Conservation (phyloP, 768 basidiomycete genomes). For the Auriculariales sp. region DNA sequence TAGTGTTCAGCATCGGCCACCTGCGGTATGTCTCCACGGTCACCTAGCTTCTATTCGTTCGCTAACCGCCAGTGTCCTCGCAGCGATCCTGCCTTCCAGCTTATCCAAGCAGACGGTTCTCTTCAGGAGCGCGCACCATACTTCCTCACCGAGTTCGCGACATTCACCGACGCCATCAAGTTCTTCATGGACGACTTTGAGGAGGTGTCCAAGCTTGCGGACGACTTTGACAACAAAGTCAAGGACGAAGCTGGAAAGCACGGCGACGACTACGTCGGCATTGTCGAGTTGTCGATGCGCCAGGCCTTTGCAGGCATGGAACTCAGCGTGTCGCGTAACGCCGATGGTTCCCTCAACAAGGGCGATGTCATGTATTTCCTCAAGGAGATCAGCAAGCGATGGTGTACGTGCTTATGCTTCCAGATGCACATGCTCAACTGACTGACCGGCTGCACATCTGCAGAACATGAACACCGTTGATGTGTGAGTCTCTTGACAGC, state of each 20-base stretch:
- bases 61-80: not conserved
- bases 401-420: not conserved
- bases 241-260: slow-evolving; percentile 10
- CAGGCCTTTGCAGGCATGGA: slow-evolving; percentile 15
- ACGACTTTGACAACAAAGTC: slow-evolving; percentile 13
- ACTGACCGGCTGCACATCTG: no score
- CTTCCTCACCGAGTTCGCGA: not conserved
- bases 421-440: not conserved
- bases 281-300: slow-evolving; percentile 14
- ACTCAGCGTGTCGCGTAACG: slow-evolving; percentile 12
- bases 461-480: slow-evolving; percentile 1
- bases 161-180: not conserved
- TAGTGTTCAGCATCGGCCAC: slow-evolving; percentile 6
- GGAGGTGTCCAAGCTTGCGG: slow-evolving; percentile 9
- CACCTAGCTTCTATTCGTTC: not conserved
- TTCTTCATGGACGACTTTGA: slow-evolving; percentile 8
- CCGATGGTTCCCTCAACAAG: slow-evolving; percentile 8
- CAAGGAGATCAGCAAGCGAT: slow-evolving; percentile 6
- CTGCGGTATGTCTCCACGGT: not conserved
- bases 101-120: not conserved
- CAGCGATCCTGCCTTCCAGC: slow-evolving; percentile 2
- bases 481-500: slow-evolving; percentile 5
- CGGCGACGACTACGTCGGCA: slow-evolving; percentile 12
- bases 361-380: slow-evolving; percentile 15
- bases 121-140: not conserved